These are phyloP conservation scores for Penicillium lagena DNA, from an alignment of 495 filamentous ascomycete species.

Conservation along the genomic window DNA sequence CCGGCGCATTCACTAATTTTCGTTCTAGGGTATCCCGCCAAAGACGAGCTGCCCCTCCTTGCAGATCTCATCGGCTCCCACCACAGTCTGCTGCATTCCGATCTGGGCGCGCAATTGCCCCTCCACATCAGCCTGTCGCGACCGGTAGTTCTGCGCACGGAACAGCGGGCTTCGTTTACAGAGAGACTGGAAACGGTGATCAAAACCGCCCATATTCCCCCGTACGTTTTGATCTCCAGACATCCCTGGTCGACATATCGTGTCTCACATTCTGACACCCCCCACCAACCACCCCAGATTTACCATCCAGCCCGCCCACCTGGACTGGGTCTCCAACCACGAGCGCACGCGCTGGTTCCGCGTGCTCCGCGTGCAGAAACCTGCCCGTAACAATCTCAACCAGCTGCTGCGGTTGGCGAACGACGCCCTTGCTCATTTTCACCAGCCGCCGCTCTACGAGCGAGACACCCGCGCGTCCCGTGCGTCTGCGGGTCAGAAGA, in stretches of 20 bases:
- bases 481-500: slow-evolving; percentile 1
- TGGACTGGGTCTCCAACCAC: slow-evolving; percentile 67
- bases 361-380: slow-evolving; percentile 54
- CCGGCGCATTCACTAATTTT: slow-evolving; percentile 15
- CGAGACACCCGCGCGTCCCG: neutral
- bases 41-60: slow-evolving; percentile 49
- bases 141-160: slow-evolving; percentile 59
- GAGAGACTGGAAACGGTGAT: slow-evolving; percentile 29
- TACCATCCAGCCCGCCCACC: slow-evolving; percentile 27
- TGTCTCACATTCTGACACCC: neutral
- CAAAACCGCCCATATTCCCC: slow-evolving; percentile 29
- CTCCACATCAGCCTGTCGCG: slow-evolving; percentile 87
- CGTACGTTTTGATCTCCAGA: slow-evolving; percentile 27
- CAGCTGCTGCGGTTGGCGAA: slow-evolving; percentile 62
- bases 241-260: too few relatives aligned
- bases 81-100: slow-evolving; percentile 62
- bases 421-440: slow-evolving; percentile 45
- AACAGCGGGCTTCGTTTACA: slow-evolving; percentile 59
- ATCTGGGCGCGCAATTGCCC: slow-evolving; percentile 71
- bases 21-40: slow-evolving; percentile 61
- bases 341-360: slow-evolving; percentile 83
- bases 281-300: slow-evolving; percentile 37
- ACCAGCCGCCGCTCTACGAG: slow-evolving; percentile 69
- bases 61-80: slow-evolving; percentile 37
- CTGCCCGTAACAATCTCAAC: slow-evolving; percentile 51